Evolutionary conservation across 169 alveolate genomes (phyloP).

Genomic region (Nephromyces sp.): DNA sequence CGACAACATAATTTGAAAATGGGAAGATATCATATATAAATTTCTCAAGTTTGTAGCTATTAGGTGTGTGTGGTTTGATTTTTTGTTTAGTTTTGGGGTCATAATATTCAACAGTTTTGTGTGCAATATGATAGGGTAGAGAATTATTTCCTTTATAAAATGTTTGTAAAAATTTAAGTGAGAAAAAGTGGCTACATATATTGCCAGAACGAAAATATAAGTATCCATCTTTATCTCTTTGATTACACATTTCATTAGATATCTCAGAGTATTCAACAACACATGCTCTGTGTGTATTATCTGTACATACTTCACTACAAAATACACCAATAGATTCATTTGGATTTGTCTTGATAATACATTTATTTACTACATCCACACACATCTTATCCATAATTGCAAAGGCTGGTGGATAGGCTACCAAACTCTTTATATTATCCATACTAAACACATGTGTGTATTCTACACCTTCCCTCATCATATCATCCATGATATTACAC

Average conservation of each 20-base stretch:
- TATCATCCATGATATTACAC: slow-evolving; percentile 43
- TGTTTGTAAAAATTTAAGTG: too few species aligned
- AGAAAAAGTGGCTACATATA: not conserved
- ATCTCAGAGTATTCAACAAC: slow-evolving; percentile 66
- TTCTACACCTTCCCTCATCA: slow-evolving; percentile 48
- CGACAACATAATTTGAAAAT: slow-evolving; percentile 16
- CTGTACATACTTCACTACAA: slow-evolving; percentile 2
- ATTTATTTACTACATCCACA: slow-evolving; percentile 52
- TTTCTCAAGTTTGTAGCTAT: slow-evolving; percentile 57
- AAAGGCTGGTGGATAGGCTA: slow-evolving; percentile 71
- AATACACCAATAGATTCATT: slow-evolving; percentile 31
- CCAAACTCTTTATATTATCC: slow-evolving; percentile 68
- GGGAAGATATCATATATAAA: slow-evolving; percentile 55
- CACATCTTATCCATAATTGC: slow-evolving; percentile 29
- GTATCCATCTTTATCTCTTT: not conserved
- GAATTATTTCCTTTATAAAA: too few species aligned
- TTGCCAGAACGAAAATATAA: not conserved
- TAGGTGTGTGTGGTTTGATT: slow-evolving; percentile 6
- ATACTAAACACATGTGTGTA: slow-evolving; percentile 42
- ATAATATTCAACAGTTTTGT: not conserved
- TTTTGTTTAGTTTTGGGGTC: not conserved
- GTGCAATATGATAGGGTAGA: not conserved
- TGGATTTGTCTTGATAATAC: slow-evolving; percentile 19
- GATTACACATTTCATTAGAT: slow-evolving; percentile 22
- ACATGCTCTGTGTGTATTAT: slow-evolving; percentile 25